Evolutionary conservation across 495 filamentous ascomycete genomes (phyloP).

Genomic region (Xylaria castorea): DNA sequence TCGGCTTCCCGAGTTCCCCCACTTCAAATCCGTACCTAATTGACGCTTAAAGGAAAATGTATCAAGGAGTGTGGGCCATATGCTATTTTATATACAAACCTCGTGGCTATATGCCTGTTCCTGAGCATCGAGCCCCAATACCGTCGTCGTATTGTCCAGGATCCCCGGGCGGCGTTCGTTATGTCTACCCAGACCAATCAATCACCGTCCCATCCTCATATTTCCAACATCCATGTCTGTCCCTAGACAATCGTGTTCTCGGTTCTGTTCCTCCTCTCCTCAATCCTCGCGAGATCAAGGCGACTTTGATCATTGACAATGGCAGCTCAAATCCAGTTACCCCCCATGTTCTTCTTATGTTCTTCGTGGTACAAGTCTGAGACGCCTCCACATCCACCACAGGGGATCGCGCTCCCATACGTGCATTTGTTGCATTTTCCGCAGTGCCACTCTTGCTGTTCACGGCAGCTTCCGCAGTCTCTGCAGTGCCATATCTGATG

Average conservation of each 20-base stretch:
- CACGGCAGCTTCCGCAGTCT: constrained; percentile 21
- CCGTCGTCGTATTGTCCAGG: not conserved
- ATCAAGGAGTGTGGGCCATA: constrained; percentile 14
- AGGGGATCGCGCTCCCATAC: constrained; percentile 13
- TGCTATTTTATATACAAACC: constrained; percentile 14
- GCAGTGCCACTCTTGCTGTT: constrained; percentile 26
- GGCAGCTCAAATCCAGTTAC: constrained; percentile 5
- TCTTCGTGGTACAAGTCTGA: constrained; percentile 22
- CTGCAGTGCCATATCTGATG: constrained; percentile 29
- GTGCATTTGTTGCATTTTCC: constrained; percentile 26
- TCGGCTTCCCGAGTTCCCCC: constrained; percentile 10
- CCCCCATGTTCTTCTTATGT: constrained; percentile 2
- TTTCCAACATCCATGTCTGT: not conserved
- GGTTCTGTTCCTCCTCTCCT: not conserved
- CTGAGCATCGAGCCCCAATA: not conserved
- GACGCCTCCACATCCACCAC: constrained; percentile 23
- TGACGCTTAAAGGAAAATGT: constrained; percentile 12
- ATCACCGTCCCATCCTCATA: not conserved
- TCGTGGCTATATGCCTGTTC: constrained; percentile 1
- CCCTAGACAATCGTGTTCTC: not conserved
- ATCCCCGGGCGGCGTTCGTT: not conserved
- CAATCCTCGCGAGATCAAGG: not conserved
- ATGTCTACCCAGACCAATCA: not conserved
- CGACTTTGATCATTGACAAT: not conserved
- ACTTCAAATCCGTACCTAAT: constrained; percentile 3